These are phyloP conservation scores for Parastagonospora avenae DNA, from an alignment of 2,329 filamentous ascomycete species.

Conservation along the genomic window DNA sequence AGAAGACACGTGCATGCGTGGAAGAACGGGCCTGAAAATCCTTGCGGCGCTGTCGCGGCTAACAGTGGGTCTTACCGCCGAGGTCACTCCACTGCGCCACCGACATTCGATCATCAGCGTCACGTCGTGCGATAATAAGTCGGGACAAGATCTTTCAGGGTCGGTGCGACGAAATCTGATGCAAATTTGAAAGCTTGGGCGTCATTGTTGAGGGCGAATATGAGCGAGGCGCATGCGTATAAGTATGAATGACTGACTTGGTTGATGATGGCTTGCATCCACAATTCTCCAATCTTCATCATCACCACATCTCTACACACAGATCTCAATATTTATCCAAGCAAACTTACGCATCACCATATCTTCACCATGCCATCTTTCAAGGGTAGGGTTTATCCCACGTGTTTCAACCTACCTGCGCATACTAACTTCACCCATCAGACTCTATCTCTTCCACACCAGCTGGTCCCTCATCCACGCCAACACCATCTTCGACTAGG, in stretches of 20 bases:
- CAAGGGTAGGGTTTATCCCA: conserved; percentile 14
- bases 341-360: neutral
- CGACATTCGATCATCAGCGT: conserved; percentile 24
- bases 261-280: no score
- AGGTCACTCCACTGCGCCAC: conserved; percentile 31
- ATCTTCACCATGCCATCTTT: conserved; percentile 24
- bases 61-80: conserved; percentile 30
- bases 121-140: conserved; percentile 29
- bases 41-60: conserved; percentile 23
- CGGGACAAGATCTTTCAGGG: conserved; percentile 16
- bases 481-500: conserved; percentile 21
- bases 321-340: neutral
- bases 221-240: conserved; percentile 15
- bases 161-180: conserved; percentile 8
- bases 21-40: conserved; percentile 28
- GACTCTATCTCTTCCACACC: conserved; percentile 33
- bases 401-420: neutral
- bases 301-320: neutral
- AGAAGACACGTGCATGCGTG: neutral
- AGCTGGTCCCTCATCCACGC: conserved; percentile 24
- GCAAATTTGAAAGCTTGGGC: conserved; percentile 15
- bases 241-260: conserved; percentile 6
- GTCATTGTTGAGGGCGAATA: conserved; percentile 10
- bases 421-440: conserved; percentile 6
- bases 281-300: neutral